Evolutionary conservation across 2,329 filamentous ascomycete species (phyloP), one percentile per base, ranked within the genome.

Genomic region (Trichoderma semiorbis): DNA sequence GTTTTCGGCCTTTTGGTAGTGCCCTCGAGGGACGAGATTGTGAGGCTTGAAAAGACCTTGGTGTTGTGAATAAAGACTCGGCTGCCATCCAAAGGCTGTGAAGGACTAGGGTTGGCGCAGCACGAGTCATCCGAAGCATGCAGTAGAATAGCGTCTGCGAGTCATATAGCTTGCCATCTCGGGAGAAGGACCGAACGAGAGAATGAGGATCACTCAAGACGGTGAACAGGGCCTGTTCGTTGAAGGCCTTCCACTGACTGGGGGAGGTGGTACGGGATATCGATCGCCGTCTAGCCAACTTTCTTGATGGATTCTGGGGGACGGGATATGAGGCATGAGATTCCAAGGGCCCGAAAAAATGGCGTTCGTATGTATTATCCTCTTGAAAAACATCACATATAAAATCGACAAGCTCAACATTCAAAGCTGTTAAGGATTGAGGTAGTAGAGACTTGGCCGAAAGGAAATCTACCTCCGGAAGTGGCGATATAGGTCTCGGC

Each of bases 41-140:
- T 58, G 82, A 77, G 11, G 81, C 78, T 71, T 83, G 83, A 1
- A 87, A 75, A 7, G 81, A 75, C 70, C 82, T 81, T 1, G 89
- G 87, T 2, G 87, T 85, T n/a, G 83, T 81, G 75, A 91, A 92
- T 5, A 92, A 81, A 61, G 84, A 84, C 8, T 84, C 86, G 1
- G 89, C 84, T 7, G 88, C 88, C 74, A 88, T 83, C 90, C 90
- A 92, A 6, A 92, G 82, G 75, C 88, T 90, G 76, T 91, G 87
- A 66, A 91, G 86, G 2, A 91, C 88, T 24, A 91, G 78, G 61
- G 82, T 87, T 5, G 89, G 87, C 18, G 86, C 84, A 55, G 86
- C 84, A 63, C 88, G 83, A 6, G 86, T 89, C 78, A 91, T 80
- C 70, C 87, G 86, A 69, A 90, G 80, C 84, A 90, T 89, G 75